Conservation (phyloP, 371 early-diverging fungal genomes). For the Syncephalastrum contaminatum region DNA sequence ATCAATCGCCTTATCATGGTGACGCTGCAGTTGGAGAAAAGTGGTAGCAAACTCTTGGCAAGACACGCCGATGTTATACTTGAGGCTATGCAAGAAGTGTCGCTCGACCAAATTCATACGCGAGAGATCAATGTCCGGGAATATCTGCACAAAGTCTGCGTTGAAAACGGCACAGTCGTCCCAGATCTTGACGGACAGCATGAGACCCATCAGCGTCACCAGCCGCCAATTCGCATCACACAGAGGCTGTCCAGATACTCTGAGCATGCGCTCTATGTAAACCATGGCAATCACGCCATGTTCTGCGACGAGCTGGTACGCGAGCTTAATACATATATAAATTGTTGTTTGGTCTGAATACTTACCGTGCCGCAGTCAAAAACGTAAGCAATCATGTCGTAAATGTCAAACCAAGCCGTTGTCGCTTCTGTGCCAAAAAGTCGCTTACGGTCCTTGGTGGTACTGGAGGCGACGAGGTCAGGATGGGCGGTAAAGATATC, state of each 20-base stretch:
- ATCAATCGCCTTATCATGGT: too few relatives aligned
- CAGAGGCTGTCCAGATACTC: slow-evolving; percentile 56
- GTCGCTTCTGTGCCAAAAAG: slow-evolving; percentile 16
- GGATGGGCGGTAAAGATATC: slow-evolving; percentile 24
- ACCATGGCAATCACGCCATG: slow-evolving; percentile 73
- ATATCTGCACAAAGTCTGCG: slow-evolving; percentile 77
- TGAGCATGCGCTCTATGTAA: slow-evolving; percentile 72
- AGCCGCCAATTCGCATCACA: slow-evolving; percentile 75
- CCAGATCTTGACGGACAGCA: slow-evolving; percentile 84
- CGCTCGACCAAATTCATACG: slow-evolving; percentile 49
- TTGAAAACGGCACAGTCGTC: slow-evolving; percentile 90
- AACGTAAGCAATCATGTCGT: slow-evolving; percentile 41
- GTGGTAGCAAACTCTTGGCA: slow-evolving; percentile 56
- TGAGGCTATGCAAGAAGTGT: slow-evolving; percentile 53
- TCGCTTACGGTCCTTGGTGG: not conserved
- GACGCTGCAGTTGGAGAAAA: slow-evolving; percentile 51
- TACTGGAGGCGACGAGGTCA: slow-evolving; percentile 1
- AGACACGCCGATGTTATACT: slow-evolving; percentile 63
- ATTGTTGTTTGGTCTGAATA: not conserved
- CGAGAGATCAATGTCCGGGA: slow-evolving; percentile 56
- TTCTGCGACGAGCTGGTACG: slow-evolving; percentile 59
- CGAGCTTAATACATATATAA: not conserved
- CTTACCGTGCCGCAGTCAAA: slow-evolving; percentile 57
- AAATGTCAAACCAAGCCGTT: slow-evolving; percentile 37
- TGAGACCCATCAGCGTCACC: slow-evolving; percentile 63